These are phyloP conservation scores for Glomus cerebriforme DNA, from an alignment of 192 early-diverging fungal genomes.

Conservation along the genomic window DNA sequence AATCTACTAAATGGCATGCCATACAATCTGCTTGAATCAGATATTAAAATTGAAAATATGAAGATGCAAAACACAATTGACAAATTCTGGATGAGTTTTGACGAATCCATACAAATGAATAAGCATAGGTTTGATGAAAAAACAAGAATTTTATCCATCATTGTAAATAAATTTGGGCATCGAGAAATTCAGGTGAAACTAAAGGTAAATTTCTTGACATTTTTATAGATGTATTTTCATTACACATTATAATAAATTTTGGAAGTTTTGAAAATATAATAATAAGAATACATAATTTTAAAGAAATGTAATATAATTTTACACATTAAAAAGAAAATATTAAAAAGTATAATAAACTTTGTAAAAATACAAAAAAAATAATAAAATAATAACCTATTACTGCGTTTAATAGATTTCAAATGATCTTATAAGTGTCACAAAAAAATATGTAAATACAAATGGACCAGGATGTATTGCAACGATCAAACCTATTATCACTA, in stretches of 20 bases:
- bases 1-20: background rate
- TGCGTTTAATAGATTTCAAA: slow-evolving; percentile 9
- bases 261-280: too few relatives aligned
- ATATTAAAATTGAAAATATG: background rate
- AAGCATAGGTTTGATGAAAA: background rate
- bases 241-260: too few relatives aligned
- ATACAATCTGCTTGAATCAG: background rate
- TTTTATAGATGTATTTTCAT: background rate
- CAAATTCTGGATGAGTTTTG: background rate
- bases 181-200: background rate
- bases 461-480: background rate
- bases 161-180: background rate
- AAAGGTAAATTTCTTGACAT: background rate
- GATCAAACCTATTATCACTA: background rate
- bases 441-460: background rate
- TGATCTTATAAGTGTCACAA: background rate
- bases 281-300: too few relatives aligned
- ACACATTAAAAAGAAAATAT: too few relatives aligned
- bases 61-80: background rate
- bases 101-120: background rate
- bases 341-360: too few relatives aligned
- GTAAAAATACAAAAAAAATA: background rate
- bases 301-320: too few relatives aligned
- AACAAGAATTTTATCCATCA: background rate
- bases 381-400: background rate